Base-by-base conservation (phyloP, 2,329 filamentous ascomycete genomes). In the Arthrobotrys pseudoclavata region DNA sequence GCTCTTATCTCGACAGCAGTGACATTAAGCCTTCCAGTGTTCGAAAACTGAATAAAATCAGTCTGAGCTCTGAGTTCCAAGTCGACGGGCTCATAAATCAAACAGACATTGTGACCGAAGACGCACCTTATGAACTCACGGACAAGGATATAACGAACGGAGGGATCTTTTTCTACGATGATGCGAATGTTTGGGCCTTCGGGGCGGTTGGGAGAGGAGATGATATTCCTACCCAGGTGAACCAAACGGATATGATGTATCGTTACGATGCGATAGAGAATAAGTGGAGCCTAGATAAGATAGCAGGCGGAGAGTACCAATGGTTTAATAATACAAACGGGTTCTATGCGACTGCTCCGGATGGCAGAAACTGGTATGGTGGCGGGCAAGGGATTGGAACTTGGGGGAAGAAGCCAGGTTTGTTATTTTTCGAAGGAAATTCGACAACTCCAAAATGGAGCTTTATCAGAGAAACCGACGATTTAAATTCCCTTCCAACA, bases 321-420 rank as follows among this genome's bases (percentile, higher is more conserved):
- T 69, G 66, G 66, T 69, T 61, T 18, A 69, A 69, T 40, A 55
- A 69, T 26, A 31, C 53, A 15, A 69, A 69, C 20, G 66, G 66
- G n/a, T 69, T 69, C 31, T 50, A 18, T 37, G 66, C 53, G 24
- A 29, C 66, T 4, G 42, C 66, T 1, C 66, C 66, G 6, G 66
- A 69, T 40, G 66, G 66, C 5, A 48, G 66, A 52, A 69, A 20
- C 47, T 69, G 45, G 24, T 69, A 69, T 60, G 66, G 66, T n/a
- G 66, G 66, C 6, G 66, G 66, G 1, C 7, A 13, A 13, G 66
- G 52, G 5, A 48, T 61, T 20, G 66, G 66, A 6, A 60, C 20
- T 3, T 69, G 60, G 47, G 42, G 22, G n/a, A 12, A n/a, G n/a
- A 61, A 40, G 20, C 34, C 52, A 0, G 66, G 66, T 15, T 6